Evolutionary conservation across 2,329 filamentous ascomycete species (phyloP), one percentile per base, ranked within the genome.

Genomic region (Arthrobotrys conoides): DNA sequence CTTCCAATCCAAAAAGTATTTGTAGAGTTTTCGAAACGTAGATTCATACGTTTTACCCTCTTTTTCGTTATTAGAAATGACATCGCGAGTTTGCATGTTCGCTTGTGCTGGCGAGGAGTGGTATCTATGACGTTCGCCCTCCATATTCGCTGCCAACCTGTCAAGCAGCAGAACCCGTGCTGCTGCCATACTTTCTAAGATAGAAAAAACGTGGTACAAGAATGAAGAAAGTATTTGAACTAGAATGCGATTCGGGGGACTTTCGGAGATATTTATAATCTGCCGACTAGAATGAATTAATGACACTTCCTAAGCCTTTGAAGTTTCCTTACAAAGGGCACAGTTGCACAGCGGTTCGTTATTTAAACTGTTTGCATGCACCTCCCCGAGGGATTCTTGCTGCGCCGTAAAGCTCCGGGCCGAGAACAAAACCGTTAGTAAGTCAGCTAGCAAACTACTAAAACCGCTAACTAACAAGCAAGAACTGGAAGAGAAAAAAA

Each of bases 1-100:
- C 33, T 71, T 77, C 73, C 73, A 77, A 30, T 77, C 67, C n/a
- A 69, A 61, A 22, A 77, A 49, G 20, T 71, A 67, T 53, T 77
- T 77, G 46, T 70, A 77, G n/a, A 77, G 20, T 38, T 46, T 64
- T 46, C 63, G 49, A 33, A 77, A 46, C 33, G 55, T 71, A 12
- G 49, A 71, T 27, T 77, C 67, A 30, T 71, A 71, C 48, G 48
- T 67, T 22, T 66, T 61, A 12, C 14, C 30, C 5, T 16, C 38
- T 14, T 77, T 67, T 24, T 71, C 67, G 30, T 24, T 49, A 57
- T 57, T 61, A 18, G 51, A 16, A 44, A 22, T 67, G 30, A 18
- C 16, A 9, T 20, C 18, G 14, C 61, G 57, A 63, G 49, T 20
- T 71, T 71, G 59, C 44, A 63, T 33, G 18, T 59, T 27, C 16